Percentiles rank a stretch among this genome's conserved stretches.
These are phyloP conservation scores for Coprinopsis cinerea DNA, from an alignment of 768 basidiomycete species.

Conservation along the genomic window DNA sequence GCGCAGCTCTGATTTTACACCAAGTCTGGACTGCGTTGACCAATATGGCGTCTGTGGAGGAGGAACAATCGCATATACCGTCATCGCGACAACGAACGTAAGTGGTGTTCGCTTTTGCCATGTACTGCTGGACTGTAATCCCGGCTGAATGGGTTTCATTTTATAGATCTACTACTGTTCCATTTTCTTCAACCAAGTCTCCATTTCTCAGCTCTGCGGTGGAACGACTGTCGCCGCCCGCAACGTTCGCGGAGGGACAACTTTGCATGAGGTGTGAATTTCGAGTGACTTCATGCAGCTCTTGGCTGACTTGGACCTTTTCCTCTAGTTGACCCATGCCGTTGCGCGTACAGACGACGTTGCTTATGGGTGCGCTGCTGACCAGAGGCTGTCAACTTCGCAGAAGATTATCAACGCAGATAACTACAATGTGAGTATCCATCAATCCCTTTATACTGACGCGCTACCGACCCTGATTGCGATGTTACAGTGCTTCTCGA, in stretches of 20 bases:
- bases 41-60: slow-evolving; percentile 28
- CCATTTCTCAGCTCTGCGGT: slow-evolving; percentile 31
- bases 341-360: slow-evolving; percentile 35
- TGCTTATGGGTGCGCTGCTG: slow-evolving; percentile 33
- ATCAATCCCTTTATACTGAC: neutral
- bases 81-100: slow-evolving; percentile 39
- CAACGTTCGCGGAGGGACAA: slow-evolving; percentile 42
- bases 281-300: neutral
- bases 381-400: slow-evolving; percentile 32
- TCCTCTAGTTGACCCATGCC: slow-evolving; percentile 35
- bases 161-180: slow-evolving; percentile 40
- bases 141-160: neutral
- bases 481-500: slow-evolving; percentile 35
- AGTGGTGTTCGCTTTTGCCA: slow-evolving; percentile 6
- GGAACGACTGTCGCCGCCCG: slow-evolving; percentile 38
- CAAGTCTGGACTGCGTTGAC: slow-evolving; percentile 38
- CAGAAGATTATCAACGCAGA: slow-evolving; percentile 35
- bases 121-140: neutral
- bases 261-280: slow-evolving; percentile 35
- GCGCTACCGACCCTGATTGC: neutral
- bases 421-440: slow-evolving; percentile 37
- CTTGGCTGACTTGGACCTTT: neutral
- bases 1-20: neutral
- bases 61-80: slow-evolving; percentile 42
- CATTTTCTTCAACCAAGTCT: slow-evolving; percentile 42